Conservation (phyloP, 306 rosid genomes). For the cucumber (Cucumis sativus) region DNA sequence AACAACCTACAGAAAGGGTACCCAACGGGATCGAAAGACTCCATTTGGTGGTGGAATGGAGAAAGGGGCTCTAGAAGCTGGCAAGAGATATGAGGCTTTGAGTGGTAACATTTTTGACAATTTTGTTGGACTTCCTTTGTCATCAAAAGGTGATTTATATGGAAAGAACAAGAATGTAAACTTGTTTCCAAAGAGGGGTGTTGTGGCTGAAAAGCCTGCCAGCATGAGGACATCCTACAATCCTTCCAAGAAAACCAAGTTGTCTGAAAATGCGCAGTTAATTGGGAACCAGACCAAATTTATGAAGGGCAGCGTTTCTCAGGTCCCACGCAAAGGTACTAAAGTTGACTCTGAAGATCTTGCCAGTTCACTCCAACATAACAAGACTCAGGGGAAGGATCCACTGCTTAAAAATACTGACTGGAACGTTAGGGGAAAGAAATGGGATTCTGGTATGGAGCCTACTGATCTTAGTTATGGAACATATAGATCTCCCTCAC, state of each 20-base stretch:
- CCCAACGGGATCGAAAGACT: constrained; percentile 33
- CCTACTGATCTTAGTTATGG: constrained; percentile 55
- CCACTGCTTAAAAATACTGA: constrained; percentile 46
- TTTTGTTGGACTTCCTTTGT: constrained; percentile 39
- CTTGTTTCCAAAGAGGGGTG: constrained; percentile 34
- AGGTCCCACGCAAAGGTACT: constrained; percentile 24
- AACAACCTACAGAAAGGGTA: constrained; percentile 30
- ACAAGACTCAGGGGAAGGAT: constrained; percentile 41
- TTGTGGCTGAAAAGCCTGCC: constrained; percentile 38
- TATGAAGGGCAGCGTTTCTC: constrained; percentile 31
- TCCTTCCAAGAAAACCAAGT: constrained; percentile 39
- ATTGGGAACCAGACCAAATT: constrained; percentile 40
- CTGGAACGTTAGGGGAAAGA: constrained; percentile 50
- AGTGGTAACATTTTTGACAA: constrained; percentile 45
- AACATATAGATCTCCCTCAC: constrained; percentile 63
- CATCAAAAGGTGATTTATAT: constrained; percentile 51
- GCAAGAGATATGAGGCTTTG: constrained; percentile 43
- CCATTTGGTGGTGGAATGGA: constrained; percentile 30
- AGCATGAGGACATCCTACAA: constrained; percentile 37
- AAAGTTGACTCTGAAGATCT: constrained; percentile 34
- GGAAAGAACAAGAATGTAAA: constrained; percentile 32
- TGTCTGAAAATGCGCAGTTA: constrained; percentile 44
- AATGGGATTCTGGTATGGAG: constrained; percentile 54
- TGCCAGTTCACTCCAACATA: constrained; percentile 28
- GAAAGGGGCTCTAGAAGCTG: constrained; percentile 35